phyloP scores from a whole-genome alignment of 352 stramenopile species.

The Pythium periplocum region DNA sequence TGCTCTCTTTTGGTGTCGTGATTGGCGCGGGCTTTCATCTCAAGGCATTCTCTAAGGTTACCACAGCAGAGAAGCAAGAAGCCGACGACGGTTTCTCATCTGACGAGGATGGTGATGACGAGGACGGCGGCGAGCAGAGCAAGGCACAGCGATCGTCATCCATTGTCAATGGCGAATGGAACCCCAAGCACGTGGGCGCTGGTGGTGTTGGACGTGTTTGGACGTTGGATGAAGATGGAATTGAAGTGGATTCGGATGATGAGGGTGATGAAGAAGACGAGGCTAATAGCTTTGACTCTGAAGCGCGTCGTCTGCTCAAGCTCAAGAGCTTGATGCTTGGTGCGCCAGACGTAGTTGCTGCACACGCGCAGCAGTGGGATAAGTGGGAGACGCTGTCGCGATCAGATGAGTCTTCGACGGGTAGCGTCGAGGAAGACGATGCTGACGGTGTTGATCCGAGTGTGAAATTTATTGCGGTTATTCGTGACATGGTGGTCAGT shows the following conservation, averaged over 20 bases:
- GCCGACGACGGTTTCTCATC: conserved; percentile 73
- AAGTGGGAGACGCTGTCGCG: conserved; percentile 64
- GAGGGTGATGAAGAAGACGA: conserved; percentile 47
- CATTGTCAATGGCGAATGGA: conserved; percentile 39
- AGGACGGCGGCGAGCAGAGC: conserved; percentile 11
- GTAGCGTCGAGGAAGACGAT: conserved; percentile 25
- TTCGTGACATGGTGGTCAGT: conserved; percentile 77
- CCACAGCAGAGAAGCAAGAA: conserved; percentile 43
- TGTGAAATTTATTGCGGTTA: conserved; percentile 66
- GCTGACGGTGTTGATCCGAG: conserved; percentile 43
- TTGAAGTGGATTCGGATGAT: conserved; percentile 64
- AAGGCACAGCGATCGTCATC: conserved; percentile 10
- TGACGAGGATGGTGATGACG: conserved; percentile 44
- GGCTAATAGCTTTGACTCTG: conserved; percentile 23
- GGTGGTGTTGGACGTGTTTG: conserved; percentile 70
- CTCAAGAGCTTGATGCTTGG: conserved; percentile 71
- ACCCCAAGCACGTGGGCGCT: conserved; percentile 57
- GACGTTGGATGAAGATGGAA: conserved; percentile 82
- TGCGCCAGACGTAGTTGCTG: conserved; percentile 48
- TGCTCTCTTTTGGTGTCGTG: conserved; percentile 79
- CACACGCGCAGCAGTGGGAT: conserved; percentile 55
- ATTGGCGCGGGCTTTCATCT: conserved; percentile 73
- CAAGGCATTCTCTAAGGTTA: conserved; percentile 77
- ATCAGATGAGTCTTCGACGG: conserved; percentile 27
- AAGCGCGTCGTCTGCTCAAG: conserved; percentile 38